A percentile compares a stretch with the other conserved stretches of the same genome.
Evolutionary conservation across 2,329 filamentous ascomycete species (phyloP).

Genomic region (Microascus cirrosus): DNA sequence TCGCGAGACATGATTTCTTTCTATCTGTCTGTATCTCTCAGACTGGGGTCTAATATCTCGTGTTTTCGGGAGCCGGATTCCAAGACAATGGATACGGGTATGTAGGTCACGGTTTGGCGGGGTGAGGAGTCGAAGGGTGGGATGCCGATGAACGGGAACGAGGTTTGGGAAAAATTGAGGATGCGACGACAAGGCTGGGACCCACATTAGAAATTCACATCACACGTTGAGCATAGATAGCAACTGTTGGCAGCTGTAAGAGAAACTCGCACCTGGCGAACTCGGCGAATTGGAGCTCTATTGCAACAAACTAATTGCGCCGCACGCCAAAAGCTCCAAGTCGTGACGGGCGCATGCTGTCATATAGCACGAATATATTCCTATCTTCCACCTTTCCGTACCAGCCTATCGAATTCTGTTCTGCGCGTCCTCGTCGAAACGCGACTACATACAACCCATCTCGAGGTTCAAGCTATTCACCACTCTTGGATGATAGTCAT

Average conservation of each 20-base stretch:
- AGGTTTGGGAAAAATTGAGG: not conserved
- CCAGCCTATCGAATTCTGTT: not conserved
- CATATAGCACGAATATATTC: not conserved
- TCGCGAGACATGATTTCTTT: constrained; percentile 52
- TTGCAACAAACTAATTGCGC: not conserved
- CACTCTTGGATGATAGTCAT: not conserved
- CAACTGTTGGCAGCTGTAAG: not conserved
- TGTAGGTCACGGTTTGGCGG: not conserved
- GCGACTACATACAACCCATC: not conserved
- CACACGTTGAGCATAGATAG: not conserved
- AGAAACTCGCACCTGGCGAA: not conserved
- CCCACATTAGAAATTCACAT: not conserved
- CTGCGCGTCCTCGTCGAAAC: not conserved
- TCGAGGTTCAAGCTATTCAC: not conserved
- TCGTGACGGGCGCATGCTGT: not conserved
- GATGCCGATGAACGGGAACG: not conserved
- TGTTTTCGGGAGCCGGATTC: not conserved
- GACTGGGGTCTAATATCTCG: not conserved
- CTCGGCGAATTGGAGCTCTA: too few relatives aligned
- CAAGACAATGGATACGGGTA: not conserved
- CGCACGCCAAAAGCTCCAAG: not conserved
- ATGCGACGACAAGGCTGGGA: not conserved
- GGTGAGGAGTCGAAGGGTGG: not conserved
- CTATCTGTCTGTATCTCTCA: too few relatives aligned
- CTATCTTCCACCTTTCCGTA: not conserved